Percentiles rank a stretch among this genome's conserved stretches.
Evolutionary conservation across 176 grass and related monocot species (phyloP).

Genomic region (Guadua angustifolia): DNA sequence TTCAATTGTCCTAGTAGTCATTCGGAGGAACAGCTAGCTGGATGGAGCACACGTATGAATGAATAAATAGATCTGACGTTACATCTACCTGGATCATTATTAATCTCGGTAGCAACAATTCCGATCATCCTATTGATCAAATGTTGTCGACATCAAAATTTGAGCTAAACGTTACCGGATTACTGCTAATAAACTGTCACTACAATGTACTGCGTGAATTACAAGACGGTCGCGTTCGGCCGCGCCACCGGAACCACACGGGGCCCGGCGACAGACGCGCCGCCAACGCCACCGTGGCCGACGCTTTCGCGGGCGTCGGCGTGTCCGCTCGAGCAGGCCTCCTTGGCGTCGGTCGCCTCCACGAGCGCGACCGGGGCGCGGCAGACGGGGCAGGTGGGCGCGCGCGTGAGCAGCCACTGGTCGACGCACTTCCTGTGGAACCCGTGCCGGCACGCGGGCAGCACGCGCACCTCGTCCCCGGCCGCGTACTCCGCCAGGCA

Average conservation of each 20-base stretch:
- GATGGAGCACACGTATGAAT: too few relatives aligned
- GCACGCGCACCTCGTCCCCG: slow-evolving; percentile 51
- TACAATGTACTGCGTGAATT: neutral
- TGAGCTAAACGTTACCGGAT: neutral
- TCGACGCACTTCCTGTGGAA: slow-evolving; percentile 67
- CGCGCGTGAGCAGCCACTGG: slow-evolving; percentile 55
- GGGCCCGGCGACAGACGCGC: neutral
- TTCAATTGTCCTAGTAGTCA: too few relatives aligned
- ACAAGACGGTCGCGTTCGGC: neutral
- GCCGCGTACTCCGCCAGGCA: slow-evolving; percentile 52
- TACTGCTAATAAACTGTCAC: neutral
- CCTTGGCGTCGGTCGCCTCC: slow-evolving; percentile 4
- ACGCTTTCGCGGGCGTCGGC: neutral
- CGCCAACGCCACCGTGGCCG: neutral
- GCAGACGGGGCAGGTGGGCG: slow-evolving; percentile 53
- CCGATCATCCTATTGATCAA: neutral
- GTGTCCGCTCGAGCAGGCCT: neutral
- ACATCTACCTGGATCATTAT: neutral
- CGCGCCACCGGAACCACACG: neutral
- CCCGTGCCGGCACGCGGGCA: slow-evolving; percentile 47
- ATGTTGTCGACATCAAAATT: neutral
- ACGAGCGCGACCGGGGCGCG: slow-evolving; percentile 21
- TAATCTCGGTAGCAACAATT: neutral
- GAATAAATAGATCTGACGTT: neutral
- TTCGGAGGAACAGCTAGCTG: too few relatives aligned